Conservation (phyloP, 2,329 filamentous ascomycete genomes). For the Arthrinium puccinioides region DNA sequence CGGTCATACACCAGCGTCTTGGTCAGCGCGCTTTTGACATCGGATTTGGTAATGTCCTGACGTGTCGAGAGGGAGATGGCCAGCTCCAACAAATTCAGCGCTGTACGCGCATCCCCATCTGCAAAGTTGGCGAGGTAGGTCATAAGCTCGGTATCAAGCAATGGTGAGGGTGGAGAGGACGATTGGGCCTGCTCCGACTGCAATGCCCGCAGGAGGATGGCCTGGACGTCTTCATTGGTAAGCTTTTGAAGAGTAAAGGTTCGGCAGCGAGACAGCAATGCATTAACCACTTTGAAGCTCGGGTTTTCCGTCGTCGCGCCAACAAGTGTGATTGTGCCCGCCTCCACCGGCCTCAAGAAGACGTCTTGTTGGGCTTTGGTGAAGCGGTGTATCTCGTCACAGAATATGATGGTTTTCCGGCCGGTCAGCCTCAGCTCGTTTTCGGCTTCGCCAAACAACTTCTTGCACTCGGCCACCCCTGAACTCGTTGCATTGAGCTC, state of each 20-base stretch:
- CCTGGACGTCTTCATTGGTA: conserved; percentile 60
- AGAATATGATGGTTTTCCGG: conserved; percentile 91
- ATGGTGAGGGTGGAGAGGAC: conserved; percentile 32
- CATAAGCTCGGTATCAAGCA: conserved; percentile 73
- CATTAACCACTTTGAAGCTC: conserved; percentile 84
- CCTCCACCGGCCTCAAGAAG: conserved; percentile 87
- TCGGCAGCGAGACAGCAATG: conserved; percentile 79
- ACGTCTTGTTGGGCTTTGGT: conserved; percentile 91
- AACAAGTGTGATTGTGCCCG: conserved; percentile 82
- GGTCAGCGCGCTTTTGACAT: conserved; percentile 76
- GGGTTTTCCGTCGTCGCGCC: conserved; percentile 97
- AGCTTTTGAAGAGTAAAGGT: conserved; percentile 83
- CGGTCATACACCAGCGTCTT: conserved; percentile 94
- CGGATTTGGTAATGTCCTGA: conserved; percentile 60
- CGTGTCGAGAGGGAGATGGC: conserved; percentile 69
- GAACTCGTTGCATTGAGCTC: conserved; percentile 92
- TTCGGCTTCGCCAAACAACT: conserved; percentile 77
- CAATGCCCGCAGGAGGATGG: conserved; percentile 72
- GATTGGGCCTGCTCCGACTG: conserved; percentile 42
- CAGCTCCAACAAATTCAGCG: conserved; percentile 85
- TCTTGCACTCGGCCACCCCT: conserved; percentile 86
- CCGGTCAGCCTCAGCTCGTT: conserved; percentile 76
- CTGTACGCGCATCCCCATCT: conserved; percentile 88
- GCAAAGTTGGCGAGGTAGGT: conserved; percentile 77
- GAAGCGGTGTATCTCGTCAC: conserved; percentile 93